Evolutionary conservation across 768 basidiomycete species (phyloP).

Genomic region (Mycena crocata): DNA sequence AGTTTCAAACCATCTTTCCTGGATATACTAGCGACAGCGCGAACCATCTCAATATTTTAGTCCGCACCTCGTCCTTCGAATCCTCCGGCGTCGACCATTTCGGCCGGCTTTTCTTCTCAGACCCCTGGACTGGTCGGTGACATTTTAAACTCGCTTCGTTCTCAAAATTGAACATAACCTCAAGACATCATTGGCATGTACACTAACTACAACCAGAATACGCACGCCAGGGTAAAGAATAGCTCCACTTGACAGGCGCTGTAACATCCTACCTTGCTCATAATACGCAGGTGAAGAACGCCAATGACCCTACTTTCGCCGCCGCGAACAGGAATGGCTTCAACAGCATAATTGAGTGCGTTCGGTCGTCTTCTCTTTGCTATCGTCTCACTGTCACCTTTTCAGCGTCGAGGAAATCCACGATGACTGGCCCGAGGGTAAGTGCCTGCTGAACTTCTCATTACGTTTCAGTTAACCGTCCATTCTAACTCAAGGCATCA

Average conservation of each 20-base stretch:
- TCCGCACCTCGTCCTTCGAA: conserved; percentile 44
- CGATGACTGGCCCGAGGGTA: conserved; percentile 46
- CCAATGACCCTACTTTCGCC: conserved; percentile 44
- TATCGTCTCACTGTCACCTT: neutral
- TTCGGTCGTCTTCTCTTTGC: neutral
- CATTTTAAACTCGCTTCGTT: neutral
- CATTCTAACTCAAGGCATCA: conserved; percentile 4
- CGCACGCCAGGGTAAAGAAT: neutral
- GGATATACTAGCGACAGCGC: conserved; percentile 49
- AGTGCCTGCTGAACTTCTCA: neutral
- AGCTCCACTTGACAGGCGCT: no score
- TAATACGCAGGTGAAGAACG: conserved; percentile 42
- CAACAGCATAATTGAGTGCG: conserved; percentile 44
- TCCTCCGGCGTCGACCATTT: conserved; percentile 44
- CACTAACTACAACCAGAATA: conserved; percentile 46
- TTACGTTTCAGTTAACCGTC: neutral
- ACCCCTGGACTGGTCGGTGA: conserved; percentile 43
- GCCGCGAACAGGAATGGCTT: conserved; percentile 40
- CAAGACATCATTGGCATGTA: conserved; percentile 40
- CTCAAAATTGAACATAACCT: neutral
- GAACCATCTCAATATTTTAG: conserved; percentile 51
- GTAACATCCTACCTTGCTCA: no score
- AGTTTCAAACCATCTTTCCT: conserved; percentile 52
- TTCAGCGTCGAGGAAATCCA: conserved; percentile 40
- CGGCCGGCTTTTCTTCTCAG: conserved; percentile 55